Percentiles rank a stretch among this genome's conserved stretches.
Evolutionary conservation across 164 flowering plant genomes (phyloP).

Genomic region (Hamamelis virginiana): DNA sequence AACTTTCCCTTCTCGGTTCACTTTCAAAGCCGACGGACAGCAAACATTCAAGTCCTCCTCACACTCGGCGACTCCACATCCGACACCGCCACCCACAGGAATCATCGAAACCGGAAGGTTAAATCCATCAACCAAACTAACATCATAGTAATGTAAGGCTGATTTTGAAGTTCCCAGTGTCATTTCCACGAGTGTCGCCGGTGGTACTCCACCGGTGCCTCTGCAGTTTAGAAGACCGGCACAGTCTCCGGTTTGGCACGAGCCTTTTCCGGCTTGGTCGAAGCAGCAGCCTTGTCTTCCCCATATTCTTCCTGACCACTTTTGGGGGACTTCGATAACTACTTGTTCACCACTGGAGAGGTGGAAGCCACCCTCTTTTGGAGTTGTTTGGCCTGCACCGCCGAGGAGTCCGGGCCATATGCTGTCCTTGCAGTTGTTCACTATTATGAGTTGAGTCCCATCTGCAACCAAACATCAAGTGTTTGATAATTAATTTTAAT

Average conservation of each 20-base stretch:
- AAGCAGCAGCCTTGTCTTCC: constrained; percentile 59
- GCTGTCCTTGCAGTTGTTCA: constrained; percentile 63
- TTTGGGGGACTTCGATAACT: constrained; percentile 33
- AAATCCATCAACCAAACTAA: constrained; percentile 80
- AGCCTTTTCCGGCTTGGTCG: constrained; percentile 35
- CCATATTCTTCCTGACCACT: constrained; percentile 70
- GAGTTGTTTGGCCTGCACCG: constrained; percentile 50
- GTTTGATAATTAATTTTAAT: not conserved
- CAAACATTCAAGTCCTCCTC: constrained; percentile 63
- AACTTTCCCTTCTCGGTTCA: constrained; percentile 50
- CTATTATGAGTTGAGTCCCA: constrained; percentile 49
- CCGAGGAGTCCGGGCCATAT: constrained; percentile 74
- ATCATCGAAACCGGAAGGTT: constrained; percentile 77
- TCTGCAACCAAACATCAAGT: constrained; percentile 29
- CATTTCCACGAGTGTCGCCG: constrained; percentile 69
- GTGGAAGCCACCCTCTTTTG: constrained; percentile 60
- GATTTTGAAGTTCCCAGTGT: constrained; percentile 49
- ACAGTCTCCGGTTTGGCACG: constrained; percentile 62
- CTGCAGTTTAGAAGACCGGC: constrained; percentile 44
- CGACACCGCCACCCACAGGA: constrained; percentile 64
- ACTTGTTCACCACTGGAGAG: constrained; percentile 41
- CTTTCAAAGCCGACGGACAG: constrained; percentile 69
- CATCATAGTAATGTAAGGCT: constrained; percentile 63
- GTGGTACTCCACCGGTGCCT: constrained; percentile 61
- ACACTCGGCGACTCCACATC: constrained; percentile 68